Evolutionary conservation across 768 basidiomycete genomes (phyloP), one percentile per base, ranked within the genome.

Genomic region (Auricularia sp.): DNA sequence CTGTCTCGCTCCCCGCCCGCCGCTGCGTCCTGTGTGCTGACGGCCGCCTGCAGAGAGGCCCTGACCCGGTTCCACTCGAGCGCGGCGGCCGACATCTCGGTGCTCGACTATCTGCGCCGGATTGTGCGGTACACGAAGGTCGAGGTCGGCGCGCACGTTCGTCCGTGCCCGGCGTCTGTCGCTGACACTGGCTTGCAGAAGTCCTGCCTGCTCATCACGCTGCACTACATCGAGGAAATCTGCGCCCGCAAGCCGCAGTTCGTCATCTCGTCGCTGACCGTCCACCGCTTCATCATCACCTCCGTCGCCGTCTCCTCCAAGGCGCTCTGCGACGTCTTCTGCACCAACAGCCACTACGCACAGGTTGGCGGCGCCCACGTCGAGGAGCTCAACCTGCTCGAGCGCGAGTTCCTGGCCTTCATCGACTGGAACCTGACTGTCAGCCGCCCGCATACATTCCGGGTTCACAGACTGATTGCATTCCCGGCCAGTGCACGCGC

Each of bases 51-150:
- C 73, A 93, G 91, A 36, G 90, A 92, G 79, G 86, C 87, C 68
- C 82, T 99, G 67, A 98, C 97, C 58, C 88, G 95, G 63, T 99
- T 99, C 74, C 97, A 99, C 77, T 98, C 95, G 36, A 85, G 95
- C 69, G 85, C 94, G 8, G 83, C 93, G 4, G 96, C 97, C 54
- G 81, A 78, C 66, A 98, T 98, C 75, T 83, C 81, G 67, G 86
- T 98, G 61, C 79, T 92, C 67, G 97, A 98, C 73, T 99, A 99
- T 77, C 82, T 98, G 65, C 84, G 87, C 69, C 90, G 97, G 63
- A 96, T 99, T 70, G 90, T 97, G 69, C 86, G 84, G 70, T 98
- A 92, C 75, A 95, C 95, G 65, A 98, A 96, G 72, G 87, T 95
- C 75, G 97, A 98, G 83, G 94, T 95, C 61, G 66, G 83, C 74